Evolutionary conservation across 768 basidiomycete genomes (phyloP), one percentile per base, ranked within the genome.

Genomic region (Hygrocybe coccinea): DNA sequence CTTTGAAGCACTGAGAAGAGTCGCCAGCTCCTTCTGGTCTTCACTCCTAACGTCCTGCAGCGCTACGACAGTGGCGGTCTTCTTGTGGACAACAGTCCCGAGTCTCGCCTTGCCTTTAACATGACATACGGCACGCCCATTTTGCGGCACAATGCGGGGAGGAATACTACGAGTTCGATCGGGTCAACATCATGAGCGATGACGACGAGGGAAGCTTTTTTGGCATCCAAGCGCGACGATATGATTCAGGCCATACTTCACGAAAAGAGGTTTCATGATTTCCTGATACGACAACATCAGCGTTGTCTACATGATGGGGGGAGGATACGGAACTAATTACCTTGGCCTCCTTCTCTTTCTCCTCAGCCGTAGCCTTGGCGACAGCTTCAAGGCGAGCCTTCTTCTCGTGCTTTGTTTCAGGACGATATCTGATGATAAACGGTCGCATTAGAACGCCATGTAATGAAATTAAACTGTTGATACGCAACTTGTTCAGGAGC

Each of bases 131-230:
- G 95, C 33, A 97, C 89, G 72, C 95, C 95, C 95, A 97, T 97
- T 85, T 98, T 98, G 75, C 93, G 87, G 80, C 95, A n/a, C n/a
- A n/a, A n/a, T n/a, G n/a, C n/a, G n/a, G n/a, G n/a, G n/a, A n/a
- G n/a, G n/a, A n/a, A 98, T 75, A 99, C 84, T 62, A 99, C 95
- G 65, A 99, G 88, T 77, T 99, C 95, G 61, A 98, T 97, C 39
- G 95, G 95, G 81, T 99, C 95, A 58, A 99, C 95, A 71, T 98
- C 95, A 71, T 97, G 92, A n/a, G n/a, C n/a, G n/a, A n/a, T n/a
- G n/a, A n/a, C n/a, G 61, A 97, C 95, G 57, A 98, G 86, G 45
- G 87, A 82, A 38, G 95, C 95, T 79, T 98, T 97, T 84, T 99
- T 97, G 67, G 90, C 89, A 78, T 99, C 95, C 80, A 69, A 98